Evolutionary conservation across 257 asterid species (phyloP).

Genomic region (Solanum chmielewskii): DNA sequence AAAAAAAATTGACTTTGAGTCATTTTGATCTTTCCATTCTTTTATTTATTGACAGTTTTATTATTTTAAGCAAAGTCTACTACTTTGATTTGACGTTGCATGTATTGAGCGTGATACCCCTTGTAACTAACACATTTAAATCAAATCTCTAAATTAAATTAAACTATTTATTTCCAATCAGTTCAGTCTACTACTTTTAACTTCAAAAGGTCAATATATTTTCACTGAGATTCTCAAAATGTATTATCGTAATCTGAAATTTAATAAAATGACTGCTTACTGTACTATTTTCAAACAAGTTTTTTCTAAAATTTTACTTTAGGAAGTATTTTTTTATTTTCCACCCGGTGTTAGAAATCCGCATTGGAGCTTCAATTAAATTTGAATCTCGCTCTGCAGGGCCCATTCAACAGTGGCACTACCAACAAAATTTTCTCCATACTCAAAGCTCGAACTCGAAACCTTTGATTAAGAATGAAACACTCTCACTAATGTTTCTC

Average conservation of each 20-base stretch:
- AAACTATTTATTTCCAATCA: not conserved
- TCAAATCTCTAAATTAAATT: not conserved
- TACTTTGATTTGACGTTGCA: not conserved
- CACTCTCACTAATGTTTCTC: too few species aligned
- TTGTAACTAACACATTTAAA: not conserved
- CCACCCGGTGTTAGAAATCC: too few species aligned
- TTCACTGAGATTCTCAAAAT: not conserved
- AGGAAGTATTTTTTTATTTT: too few species aligned
- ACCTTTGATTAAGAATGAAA: too few species aligned
- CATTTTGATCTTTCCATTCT: not conserved
- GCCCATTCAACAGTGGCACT: too few species aligned
- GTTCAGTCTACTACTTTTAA: not conserved
- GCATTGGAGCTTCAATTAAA: too few species aligned
- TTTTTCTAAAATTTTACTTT: not conserved
- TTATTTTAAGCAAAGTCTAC: not conserved
- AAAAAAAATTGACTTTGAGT: not conserved
- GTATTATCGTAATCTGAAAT: not conserved
- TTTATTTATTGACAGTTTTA: not conserved
- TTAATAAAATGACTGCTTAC: not conserved
- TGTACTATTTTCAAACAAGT: not conserved
- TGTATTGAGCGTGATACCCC: not conserved
- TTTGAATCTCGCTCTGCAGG: too few species aligned
- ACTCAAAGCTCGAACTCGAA: fast-evolving
- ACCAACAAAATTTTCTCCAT: too few species aligned
- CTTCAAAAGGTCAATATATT: too few species aligned